phyloP scores from a whole-genome alignment of 169 alveolate species.

The Plasmodium chabaudi region DNA sequence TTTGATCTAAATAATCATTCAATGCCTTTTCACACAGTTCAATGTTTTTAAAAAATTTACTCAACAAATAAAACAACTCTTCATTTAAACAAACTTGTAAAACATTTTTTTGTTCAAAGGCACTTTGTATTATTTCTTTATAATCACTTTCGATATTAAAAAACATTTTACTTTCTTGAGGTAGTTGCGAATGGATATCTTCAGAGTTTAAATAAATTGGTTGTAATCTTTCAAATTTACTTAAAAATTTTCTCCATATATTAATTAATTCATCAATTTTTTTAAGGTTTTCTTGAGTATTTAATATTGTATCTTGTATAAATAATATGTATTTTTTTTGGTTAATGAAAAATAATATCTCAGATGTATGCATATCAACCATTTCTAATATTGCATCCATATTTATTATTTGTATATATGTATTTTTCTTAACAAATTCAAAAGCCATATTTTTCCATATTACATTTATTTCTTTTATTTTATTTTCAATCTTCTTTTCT shows the following conservation, averaged over 20 bases:
- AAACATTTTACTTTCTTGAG: constrained; percentile 95
- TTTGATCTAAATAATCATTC: constrained; percentile 95
- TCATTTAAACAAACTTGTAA: constrained; percentile 94
- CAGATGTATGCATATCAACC: constrained; percentile 87
- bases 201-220: constrained; percentile 96
- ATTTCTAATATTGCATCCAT: constrained; percentile 92
- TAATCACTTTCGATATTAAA: constrained; percentile 94
- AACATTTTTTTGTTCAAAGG: constrained; percentile 91
- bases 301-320: constrained; percentile 91
- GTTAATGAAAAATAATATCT: constrained; percentile 79
- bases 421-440: constrained; percentile 90
- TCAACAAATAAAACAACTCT: constrained; percentile 91
- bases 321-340: constrained; percentile 92
- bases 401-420: constrained; percentile 90
- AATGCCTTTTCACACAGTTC: constrained; percentile 96
- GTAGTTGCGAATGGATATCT: constrained; percentile 96
- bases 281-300: constrained; percentile 90
- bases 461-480: constrained; percentile 90
- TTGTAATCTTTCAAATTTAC: constrained; percentile 94
- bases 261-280: constrained; percentile 93
- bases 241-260: constrained; percentile 95
- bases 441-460: constrained; percentile 93
- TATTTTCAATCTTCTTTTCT: constrained; percentile 95
- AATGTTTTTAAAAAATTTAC: constrained; percentile 90
- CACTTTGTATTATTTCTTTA: constrained; percentile 95